Evolutionary conservation across 345 rosid genomes (phyloP), one percentile per base, ranked within the genome.

Genomic region (Eucalyptus lansdowneana): DNA sequence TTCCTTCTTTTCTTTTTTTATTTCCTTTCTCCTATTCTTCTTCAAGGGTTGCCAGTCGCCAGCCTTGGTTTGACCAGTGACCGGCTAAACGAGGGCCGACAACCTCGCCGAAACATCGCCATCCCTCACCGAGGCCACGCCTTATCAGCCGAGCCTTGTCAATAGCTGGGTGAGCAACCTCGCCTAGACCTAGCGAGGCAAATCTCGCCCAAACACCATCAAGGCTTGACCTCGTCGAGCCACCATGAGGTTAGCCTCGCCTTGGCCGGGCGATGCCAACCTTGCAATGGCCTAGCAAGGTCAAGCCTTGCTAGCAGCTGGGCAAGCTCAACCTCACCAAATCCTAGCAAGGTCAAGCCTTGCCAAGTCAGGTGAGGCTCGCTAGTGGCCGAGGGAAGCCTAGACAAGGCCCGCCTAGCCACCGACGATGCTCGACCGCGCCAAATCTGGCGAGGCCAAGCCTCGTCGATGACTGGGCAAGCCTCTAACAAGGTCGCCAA

Each of bases 21-120:
- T 53, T 53, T 8, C 25, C 2, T 53, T 53, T 53, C 58, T 53
- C 9, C 5, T 19, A 53, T 53, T 19, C 24, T 53, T 53, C 58
- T 53, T 8, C 24, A 53, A 53, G 58, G 24, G 24, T 53, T 53
- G 58, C 10, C 10, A 0, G 0, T 19, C 9, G 0, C 24, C 0
- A 0, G 2, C 58, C 58, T 53, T 53, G 5, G 0, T 3, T 2
- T 53, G 2, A 53, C 1, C 0, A 0, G 5, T 0, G 2, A 19
- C 0, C 5, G 1, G 0, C 11, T 3, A 53, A 2, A 21, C 2
- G 9, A 19, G 24, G 24, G 24, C 24, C 4, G 0, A 0, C 1
- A 4, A 53, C 24, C 25, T 53, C 24, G 0, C 25, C 1, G 2
- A 53, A 53, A 2, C 2, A 3, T 53, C 0, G 0, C 58, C 24